These are phyloP conservation scores for Luvunga scandens DNA, from an alignment of 345 rosid species.

Conservation along the genomic window DNA sequence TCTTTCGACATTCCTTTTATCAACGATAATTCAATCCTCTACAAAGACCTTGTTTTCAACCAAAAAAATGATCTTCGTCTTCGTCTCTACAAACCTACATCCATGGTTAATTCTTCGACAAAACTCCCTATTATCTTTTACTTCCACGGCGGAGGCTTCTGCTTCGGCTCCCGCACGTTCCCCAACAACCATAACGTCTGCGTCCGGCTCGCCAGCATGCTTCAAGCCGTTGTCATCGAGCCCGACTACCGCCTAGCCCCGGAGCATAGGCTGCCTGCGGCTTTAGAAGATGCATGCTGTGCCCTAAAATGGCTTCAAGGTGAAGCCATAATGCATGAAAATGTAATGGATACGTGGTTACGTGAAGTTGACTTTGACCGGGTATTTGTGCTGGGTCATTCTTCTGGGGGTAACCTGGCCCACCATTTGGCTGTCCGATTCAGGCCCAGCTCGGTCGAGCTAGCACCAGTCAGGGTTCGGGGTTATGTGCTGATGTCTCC, in stretches of 20 bases:
- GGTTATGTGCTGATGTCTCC: slow-evolving; percentile 45
- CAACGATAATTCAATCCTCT: not conserved
- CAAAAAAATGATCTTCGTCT: slow-evolving; percentile 10
- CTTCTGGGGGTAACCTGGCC: slow-evolving; percentile 49
- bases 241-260: slow-evolving; percentile 50
- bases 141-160: slow-evolving; percentile 53
- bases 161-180: slow-evolving; percentile 38
- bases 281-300: slow-evolving; percentile 35
- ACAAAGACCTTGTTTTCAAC: slow-evolving; percentile 16
- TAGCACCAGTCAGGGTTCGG: slow-evolving; percentile 33
- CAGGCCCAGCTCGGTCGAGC: slow-evolving; percentile 16
- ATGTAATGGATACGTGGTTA: slow-evolving; percentile 12
- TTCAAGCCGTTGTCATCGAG: slow-evolving; percentile 34
- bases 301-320: slow-evolving; percentile 30
- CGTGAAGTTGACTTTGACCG: slow-evolving; percentile 28
- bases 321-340: slow-evolving; percentile 15
- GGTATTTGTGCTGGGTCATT: slow-evolving; percentile 45
- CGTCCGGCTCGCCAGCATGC: slow-evolving; percentile 27
- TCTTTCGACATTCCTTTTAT: not conserved
- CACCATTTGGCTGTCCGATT: slow-evolving; percentile 43
- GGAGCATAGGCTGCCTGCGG: slow-evolving; percentile 45
- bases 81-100: slow-evolving; percentile 19
- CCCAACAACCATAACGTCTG: slow-evolving; percentile 43
- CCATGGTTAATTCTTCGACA: not conserved
- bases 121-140: slow-evolving; percentile 14